phyloP scores from a whole-genome alignment of 2,329 filamentous ascomycete genomes.

The Fusarium torreyae region DNA sequence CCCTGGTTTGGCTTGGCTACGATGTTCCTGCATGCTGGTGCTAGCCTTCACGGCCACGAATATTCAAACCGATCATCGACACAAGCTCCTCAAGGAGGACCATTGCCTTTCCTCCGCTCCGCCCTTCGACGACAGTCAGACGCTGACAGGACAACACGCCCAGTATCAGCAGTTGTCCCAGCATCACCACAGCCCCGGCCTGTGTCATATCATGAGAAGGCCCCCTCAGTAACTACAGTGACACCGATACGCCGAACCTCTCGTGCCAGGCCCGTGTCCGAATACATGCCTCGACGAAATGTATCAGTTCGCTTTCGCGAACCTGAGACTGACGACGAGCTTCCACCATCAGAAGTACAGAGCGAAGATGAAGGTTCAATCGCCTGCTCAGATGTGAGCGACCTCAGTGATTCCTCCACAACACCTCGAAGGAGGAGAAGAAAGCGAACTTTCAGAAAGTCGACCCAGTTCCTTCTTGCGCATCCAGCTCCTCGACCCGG shows the following conservation, averaged over 20 bases:
- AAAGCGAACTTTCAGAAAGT: constrained; percentile 66
- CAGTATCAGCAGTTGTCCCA: constrained; percentile 29
- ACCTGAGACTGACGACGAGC: constrained; percentile 51
- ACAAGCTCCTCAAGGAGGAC: constrained; percentile 53
- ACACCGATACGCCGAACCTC: constrained; percentile 42
- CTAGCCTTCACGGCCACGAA: constrained; percentile 73
- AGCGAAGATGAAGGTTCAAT: constrained; percentile 66
- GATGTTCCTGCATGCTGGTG: constrained; percentile 74
- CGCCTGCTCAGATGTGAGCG: constrained; percentile 61
- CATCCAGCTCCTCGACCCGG: constrained; percentile 74
- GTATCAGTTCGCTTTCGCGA: constrained; percentile 65
- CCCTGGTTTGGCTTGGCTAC: constrained; percentile 38
- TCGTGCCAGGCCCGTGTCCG: constrained; percentile 55
- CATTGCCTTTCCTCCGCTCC: constrained; percentile 61
- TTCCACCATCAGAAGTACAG: constrained; percentile 38
- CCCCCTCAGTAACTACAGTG: constrained; percentile 26
- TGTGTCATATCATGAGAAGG: constrained; percentile 49
- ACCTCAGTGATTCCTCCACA: constrained; percentile 63
- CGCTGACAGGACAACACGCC: constrained; percentile 45
- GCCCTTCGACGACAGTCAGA: constrained; percentile 57
- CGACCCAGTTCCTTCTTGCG: constrained; percentile 76
- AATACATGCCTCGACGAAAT: constrained; percentile 58
- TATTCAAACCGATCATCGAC: constrained; percentile 61
- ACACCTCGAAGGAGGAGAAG: constrained; percentile 56
- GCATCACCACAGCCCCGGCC: constrained; percentile 39